Evolutionary conservation across 2,329 filamentous ascomycete genomes (phyloP), one percentile per base, ranked within the genome.

Genomic region (Colletotrichum plurivorum): DNA sequence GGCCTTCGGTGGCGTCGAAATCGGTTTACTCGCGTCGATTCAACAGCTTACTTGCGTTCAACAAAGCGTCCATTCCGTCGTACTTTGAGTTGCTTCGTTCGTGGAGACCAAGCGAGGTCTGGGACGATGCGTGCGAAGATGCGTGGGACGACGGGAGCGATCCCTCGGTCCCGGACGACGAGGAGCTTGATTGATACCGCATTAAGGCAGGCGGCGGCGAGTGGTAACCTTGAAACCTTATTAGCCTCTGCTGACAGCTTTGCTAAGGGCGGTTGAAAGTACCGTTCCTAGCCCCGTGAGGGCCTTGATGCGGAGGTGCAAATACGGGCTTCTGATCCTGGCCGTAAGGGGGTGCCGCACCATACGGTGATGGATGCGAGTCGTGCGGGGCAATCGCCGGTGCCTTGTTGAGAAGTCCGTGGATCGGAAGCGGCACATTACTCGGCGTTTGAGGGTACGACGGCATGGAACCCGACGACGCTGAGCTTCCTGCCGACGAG

Each of bases 31-130:
- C 41, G 59, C 82, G 79, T 49, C 84, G 83, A 66, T 86, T 85
- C 46, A 90, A 86, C 69, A 90, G 87, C 72, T 90, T 88, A 39
- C 88, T 87, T 10, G 89, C 89, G 69, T 82, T 83, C 2, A 90
- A 76, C 12, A 91, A 78, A 7, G 88, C 88, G 68, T 83, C 88
- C 78, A 91, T 88, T 2, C 88, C 88, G 70, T 90, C 88, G 20
- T 90, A 77, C 4, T 61, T 68, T 16, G 63, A 41, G 13, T 70
- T 60, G 68, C 49, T 41, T 56, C 62, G 48, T 9, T 64, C 68
- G 67, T 72, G 52, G 46, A 54, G 53, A 73, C 72, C 45, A 39
- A 67, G 18, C 58, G 66, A 69, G 49, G 56, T 66, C 15, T 66
- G 55, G 1, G 67, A 69, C 16, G 62, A 67, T 36, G 67, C 67